Conservation (phyloP, 345 rosid species). For the Eutrema heterophyllum region DNA sequence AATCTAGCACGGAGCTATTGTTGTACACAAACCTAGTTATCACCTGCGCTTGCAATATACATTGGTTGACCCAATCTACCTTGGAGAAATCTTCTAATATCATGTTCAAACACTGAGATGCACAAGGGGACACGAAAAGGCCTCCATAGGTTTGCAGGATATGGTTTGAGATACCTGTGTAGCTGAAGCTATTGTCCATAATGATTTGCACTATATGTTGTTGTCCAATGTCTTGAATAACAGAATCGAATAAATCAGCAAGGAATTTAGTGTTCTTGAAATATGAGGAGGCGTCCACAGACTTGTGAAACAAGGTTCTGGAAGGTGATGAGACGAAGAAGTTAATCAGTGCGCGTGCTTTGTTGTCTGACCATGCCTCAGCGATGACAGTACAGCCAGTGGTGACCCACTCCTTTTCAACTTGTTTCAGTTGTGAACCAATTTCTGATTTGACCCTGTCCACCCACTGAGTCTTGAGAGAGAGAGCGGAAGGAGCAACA, state of each 20-base stretch:
- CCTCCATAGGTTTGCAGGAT: constrained; percentile 65
- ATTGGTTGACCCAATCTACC: constrained; percentile 86
- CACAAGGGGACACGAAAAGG: constrained; percentile 81
- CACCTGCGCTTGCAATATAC: constrained; percentile 67
- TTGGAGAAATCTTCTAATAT: constrained; percentile 81
- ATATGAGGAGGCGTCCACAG: constrained; percentile 74
- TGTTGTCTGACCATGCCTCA: constrained; percentile 80
- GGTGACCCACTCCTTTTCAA: constrained; percentile 76
- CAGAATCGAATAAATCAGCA: constrained; percentile 73
- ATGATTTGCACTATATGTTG: constrained; percentile 86
- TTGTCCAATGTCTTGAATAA: constrained; percentile 69
- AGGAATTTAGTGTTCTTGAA: constrained; percentile 69
- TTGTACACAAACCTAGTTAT: constrained; percentile 70
- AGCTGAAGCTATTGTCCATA: constrained; percentile 60
- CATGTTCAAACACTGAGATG: constrained; percentile 73
- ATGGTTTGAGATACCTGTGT: constrained; percentile 64
- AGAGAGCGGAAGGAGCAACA: constrained; percentile 49
- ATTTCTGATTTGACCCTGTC: constrained; percentile 64
- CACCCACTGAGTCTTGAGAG: constrained; percentile 56
- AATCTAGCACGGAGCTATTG: constrained; percentile 58
- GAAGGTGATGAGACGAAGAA: constrained; percentile 84
- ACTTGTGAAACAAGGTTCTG: constrained; percentile 70
- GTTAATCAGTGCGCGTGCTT: constrained; percentile 76
- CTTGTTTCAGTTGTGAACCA: constrained; percentile 45
- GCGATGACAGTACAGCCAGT: constrained; percentile 81